Base-by-base conservation (phyloP, 2,329 filamentous ascomycete species). In the Eurotiales sp. region DNA sequence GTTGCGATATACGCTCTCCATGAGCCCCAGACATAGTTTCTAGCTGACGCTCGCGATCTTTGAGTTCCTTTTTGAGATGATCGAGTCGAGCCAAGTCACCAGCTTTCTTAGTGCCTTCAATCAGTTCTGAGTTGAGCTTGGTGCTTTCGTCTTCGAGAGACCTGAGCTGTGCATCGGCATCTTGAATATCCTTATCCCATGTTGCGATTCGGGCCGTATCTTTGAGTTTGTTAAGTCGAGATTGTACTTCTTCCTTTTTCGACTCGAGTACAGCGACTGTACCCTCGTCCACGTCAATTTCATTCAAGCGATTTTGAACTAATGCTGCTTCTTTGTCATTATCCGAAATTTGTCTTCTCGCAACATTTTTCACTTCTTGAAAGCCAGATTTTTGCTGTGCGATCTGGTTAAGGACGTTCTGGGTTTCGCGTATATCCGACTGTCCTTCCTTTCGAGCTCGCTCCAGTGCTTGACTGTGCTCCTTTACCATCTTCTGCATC, bases 221-320 rank as follows among this genome's bases (percentile, higher is more conserved):
- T 56, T 83, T 86, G 3, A 82, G 77, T 48, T 79, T 77, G 42
- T 78, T 70, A 14, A 95, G 75, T 29, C 79, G 80, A 15, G 74
- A 72, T 54, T 86, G 81, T 0, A 88, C 77, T 34, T 93, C 87
- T 32, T 83, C 80, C 44, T 88, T 80, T 48, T 86, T 85, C 14
- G 84, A 81, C 60, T 93, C 86, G 6, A 96, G 77, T 3, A 88
- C 77, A 22, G 87, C 87, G 66, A 89, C 88, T 27, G 82, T 82
- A 3, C 91, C 91, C 71, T 97, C 92, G 59, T 99, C 92, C 25
- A 91, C 79, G 30, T 87, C 80, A 50, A 99, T 85, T n/a, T 77
- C 75, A 59, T 86, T 79, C 27, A 90, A 75, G 27, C 87, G 82
- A 42, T 74, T 78, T 63, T 95, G 88, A 29, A 91, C 76, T 1